These are phyloP conservation scores for Leishmania gerbilli DNA, from an alignment of 208 protist species.

Conservation along the genomic window DNA sequence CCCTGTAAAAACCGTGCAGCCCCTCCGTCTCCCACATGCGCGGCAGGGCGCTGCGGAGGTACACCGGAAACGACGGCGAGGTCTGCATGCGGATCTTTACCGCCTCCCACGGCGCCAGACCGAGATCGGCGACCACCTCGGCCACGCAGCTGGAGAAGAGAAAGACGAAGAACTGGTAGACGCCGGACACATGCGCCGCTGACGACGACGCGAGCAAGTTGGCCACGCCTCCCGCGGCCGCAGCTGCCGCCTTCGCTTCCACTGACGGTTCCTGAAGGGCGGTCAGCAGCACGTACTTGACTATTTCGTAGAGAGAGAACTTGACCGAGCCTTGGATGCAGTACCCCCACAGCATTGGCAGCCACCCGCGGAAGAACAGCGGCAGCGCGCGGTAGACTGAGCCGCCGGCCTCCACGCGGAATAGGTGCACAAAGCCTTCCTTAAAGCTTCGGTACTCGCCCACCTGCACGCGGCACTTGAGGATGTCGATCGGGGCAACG, in stretches of 20 bases:
- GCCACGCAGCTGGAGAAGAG: conserved; percentile 62
- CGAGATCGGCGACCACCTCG: conserved; percentile 73
- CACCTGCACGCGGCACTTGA: conserved; percentile 88
- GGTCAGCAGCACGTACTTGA: conserved; percentile 62
- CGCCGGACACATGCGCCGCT: neutral
- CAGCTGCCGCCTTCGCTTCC: neutral
- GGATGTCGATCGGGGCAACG: conserved; percentile 70
- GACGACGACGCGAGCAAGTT: neutral
- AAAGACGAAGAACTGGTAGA: conserved; percentile 41
- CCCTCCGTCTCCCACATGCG: conserved; percentile 65
- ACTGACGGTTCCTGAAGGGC: neutral
- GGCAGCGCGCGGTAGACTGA: conserved; percentile 34
- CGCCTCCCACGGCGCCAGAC: conserved; percentile 72
- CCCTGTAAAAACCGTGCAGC: conserved; percentile 79
- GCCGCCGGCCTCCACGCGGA: conserved; percentile 27
- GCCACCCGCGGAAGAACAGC: conserved; percentile 61
- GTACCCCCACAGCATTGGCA: conserved; percentile 72
- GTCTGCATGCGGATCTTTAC: conserved; percentile 86
- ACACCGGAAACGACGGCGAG: conserved; percentile 21
- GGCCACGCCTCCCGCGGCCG: neutral
- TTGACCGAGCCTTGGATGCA: conserved; percentile 63
- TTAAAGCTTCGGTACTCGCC: conserved; percentile 55
- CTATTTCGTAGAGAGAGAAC: conserved; percentile 78
- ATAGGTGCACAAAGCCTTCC: conserved; percentile 48
- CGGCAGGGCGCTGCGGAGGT: conserved; percentile 42